phyloP scores from a whole-genome alignment of 352 stramenopile genomes.

The Aphanomyces cochlioides region DNA sequence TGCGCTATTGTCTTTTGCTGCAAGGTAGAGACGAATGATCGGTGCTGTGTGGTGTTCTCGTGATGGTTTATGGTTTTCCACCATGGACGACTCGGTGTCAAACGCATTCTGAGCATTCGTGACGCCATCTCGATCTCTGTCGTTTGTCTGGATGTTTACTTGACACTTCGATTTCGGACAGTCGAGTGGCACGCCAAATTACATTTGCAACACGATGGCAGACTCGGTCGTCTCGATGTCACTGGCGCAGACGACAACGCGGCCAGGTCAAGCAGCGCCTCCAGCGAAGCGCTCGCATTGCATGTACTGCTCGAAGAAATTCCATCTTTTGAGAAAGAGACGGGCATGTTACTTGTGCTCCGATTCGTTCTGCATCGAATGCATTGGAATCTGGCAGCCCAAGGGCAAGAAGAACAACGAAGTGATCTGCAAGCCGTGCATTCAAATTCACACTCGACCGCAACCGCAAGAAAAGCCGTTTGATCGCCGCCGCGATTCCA shows the following conservation, averaged over 20 bases:
- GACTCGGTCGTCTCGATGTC: background rate
- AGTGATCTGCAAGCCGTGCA: slow-evolving; percentile 1
- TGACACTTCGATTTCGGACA: background rate
- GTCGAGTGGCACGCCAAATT: background rate
- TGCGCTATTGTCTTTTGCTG: too few species aligned
- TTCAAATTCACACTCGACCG: background rate
- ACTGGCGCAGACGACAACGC: background rate
- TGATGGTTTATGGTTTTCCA: too few species aligned
- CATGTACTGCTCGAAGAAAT: background rate
- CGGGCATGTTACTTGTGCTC: background rate
- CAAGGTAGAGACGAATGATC: too few species aligned
- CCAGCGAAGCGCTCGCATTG: background rate
- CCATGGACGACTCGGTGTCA: too few species aligned
- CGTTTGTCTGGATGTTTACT: background rate
- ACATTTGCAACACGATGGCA: too few species aligned
- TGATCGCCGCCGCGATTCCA: background rate
- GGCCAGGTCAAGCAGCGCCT: background rate
- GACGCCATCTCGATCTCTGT: background rate
- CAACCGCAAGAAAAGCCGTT: background rate
- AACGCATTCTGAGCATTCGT: too few species aligned
- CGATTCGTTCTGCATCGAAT: background rate
- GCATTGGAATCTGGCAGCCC: background rate
- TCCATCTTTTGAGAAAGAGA: slow-evolving; percentile 3
- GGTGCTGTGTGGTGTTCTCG: too few species aligned
- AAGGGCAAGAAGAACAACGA: background rate